These are phyloP conservation scores for Trichoderma sp. DNA, from an alignment of 2,329 filamentous ascomycete genomes.

Conservation along the genomic window DNA sequence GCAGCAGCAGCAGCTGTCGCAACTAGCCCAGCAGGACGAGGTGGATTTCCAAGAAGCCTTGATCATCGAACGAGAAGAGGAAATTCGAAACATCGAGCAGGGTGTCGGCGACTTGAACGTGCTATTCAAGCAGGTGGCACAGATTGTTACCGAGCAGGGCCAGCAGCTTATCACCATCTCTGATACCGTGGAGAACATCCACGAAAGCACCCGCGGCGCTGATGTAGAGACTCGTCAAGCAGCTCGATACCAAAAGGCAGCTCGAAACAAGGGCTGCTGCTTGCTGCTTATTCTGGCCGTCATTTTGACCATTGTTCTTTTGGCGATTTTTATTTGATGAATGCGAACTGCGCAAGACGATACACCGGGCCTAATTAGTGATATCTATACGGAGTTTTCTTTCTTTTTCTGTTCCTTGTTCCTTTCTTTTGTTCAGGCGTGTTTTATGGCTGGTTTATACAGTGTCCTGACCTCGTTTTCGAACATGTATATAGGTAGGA, in stretches of 20 bases:
- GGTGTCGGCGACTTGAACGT: slow-evolving; percentile 94
- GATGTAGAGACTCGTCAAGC: slow-evolving; percentile 83
- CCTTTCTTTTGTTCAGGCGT: background rate
- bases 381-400: slow-evolving; percentile 19
- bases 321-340: slow-evolving; percentile 73
- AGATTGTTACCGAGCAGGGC: slow-evolving; percentile 93
- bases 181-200: slow-evolving; percentile 80
- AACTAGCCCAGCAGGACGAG: slow-evolving; percentile 85
- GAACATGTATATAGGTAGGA: slow-evolving; percentile 19
- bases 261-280: slow-evolving; percentile 91
- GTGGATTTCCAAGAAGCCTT: slow-evolving; percentile 96
- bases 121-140: slow-evolving; percentile 94
- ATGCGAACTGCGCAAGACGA: slow-evolving; percentile 1
- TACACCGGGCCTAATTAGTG: background rate
- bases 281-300: slow-evolving; percentile 83
- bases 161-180: slow-evolving; percentile 82
- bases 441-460: slow-evolving; percentile 10
- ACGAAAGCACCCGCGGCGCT: slow-evolving; percentile 77
- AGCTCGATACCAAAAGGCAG: slow-evolving; percentile 90
- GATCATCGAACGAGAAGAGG: slow-evolving; percentile 92
- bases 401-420: slow-evolving; percentile 8
- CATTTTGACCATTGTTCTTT: slow-evolving; percentile 82
- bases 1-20: slow-evolving; percentile 69
- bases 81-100: slow-evolving; percentile 97
- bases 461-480: slow-evolving; percentile 7